Conservation (phyloP, 805 yeast species). For the Clavispora carvajalis region DNA sequence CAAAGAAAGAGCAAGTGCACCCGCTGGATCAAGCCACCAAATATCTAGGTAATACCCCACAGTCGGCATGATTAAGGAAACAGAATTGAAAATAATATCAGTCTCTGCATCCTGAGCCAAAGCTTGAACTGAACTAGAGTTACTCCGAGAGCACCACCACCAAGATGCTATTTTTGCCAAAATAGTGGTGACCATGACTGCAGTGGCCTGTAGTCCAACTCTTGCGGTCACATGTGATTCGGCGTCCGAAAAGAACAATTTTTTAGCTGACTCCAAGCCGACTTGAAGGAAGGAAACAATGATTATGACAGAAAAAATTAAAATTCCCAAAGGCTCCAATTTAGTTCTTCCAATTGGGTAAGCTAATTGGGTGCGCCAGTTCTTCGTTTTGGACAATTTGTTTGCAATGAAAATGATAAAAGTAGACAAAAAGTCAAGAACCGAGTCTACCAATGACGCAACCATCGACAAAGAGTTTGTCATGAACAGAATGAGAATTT, state of each 20-base stretch:
- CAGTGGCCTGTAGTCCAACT: conserved; percentile 46
- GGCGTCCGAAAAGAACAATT: conserved; percentile 32
- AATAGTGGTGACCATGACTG: conserved; percentile 62
- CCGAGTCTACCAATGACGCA: conserved; percentile 75
- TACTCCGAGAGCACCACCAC: conserved; percentile 55
- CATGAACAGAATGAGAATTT: conserved; percentile 52
- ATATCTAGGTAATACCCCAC: conserved; percentile 45
- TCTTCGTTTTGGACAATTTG: conserved; percentile 38
- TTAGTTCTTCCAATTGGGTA: conserved; percentile 72
- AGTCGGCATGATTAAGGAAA: conserved; percentile 67
- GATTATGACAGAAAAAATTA: conserved; percentile 67
- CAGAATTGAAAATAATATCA: conserved; percentile 67
- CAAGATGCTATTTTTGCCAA: conserved; percentile 56
- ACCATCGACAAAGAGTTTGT: conserved; percentile 70
- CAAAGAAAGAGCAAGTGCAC: conserved; percentile 59
- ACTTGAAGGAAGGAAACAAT: conserved; percentile 70
- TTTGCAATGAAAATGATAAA: conserved; percentile 64
- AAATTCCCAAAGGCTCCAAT: conserved; percentile 73
- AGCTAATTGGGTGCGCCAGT: conserved; percentile 41
- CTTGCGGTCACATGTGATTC: conserved; percentile 37
- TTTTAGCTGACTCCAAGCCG: conserved; percentile 54
- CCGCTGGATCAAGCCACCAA: conserved; percentile 75
- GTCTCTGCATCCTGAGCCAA: conserved; percentile 79
- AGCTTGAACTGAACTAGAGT: conserved; percentile 68
- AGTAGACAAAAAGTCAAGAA: conserved; percentile 69